Evolutionary conservation across 495 filamentous ascomycete genomes (phyloP).

Genomic region (Aspergillus saccharolyticus): DNA sequence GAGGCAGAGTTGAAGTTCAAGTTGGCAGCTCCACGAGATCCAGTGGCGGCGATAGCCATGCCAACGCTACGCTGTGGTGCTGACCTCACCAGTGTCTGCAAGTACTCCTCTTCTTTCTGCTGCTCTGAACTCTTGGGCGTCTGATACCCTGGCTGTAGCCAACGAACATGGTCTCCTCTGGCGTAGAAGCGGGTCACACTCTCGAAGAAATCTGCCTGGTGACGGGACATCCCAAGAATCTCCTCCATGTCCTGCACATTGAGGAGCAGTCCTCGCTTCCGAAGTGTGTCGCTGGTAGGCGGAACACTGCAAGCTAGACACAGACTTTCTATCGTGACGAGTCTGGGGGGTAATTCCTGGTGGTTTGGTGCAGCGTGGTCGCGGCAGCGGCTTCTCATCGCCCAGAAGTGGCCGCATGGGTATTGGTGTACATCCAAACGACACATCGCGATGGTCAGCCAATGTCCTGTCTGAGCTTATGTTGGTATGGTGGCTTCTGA

Average conservation of each 20-base stretch:
- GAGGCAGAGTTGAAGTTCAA: background rate
- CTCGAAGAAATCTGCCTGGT: background rate
- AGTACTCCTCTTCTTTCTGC: background rate
- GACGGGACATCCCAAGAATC: conserved; percentile 2
- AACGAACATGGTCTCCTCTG: conserved; percentile 8
- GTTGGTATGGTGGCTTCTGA: too few species aligned
- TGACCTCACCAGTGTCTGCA: background rate
- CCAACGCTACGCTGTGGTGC: background rate
- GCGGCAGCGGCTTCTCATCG: background rate
- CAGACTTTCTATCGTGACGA: too few species aligned
- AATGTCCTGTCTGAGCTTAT: too few species aligned
- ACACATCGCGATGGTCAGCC: background rate
- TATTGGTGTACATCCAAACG: background rate
- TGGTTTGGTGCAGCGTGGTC: too few species aligned
- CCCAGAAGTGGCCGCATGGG: background rate
- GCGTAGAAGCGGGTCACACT: conserved; percentile 6
- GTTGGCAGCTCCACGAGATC: background rate
- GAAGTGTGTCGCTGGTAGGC: background rate
- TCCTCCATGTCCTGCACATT: background rate
- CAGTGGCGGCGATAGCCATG: background rate
- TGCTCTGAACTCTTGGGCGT: background rate
- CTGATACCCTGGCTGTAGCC: conserved; percentile 4
- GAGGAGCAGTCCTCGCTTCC: background rate
- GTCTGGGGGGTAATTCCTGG: background rate
- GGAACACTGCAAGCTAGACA: background rate